Conservation (phyloP, 768 basidiomycete species). For the Lactarius sp. region DNA sequence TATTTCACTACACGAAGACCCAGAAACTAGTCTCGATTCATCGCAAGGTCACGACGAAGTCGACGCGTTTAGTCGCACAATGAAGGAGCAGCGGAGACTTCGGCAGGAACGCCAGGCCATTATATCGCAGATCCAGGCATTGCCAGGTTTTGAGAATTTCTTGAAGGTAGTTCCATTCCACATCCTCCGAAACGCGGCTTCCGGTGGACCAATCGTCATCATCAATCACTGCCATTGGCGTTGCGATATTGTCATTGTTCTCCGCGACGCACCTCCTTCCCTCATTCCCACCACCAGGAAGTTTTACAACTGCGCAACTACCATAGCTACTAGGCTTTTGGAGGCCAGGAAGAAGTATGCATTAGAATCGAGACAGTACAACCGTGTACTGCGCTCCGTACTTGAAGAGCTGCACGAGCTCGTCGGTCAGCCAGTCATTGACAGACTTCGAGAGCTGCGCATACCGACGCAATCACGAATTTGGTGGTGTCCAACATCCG, state of each 20-base stretch:
- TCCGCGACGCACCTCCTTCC: background rate
- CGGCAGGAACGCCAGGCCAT: background rate
- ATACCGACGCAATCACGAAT: background rate
- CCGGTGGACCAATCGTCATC: constrained; percentile 8
- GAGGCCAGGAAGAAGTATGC: background rate
- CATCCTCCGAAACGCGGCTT: constrained; percentile 2
- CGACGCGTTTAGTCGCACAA: background rate
- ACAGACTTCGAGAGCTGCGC: constrained; percentile 2
- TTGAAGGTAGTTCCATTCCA: background rate
- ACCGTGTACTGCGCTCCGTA: background rate
- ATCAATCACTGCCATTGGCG: constrained; percentile 10
- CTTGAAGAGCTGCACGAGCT: constrained; percentile 9
- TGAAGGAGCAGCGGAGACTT: constrained; percentile 3
- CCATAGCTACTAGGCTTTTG: background rate
- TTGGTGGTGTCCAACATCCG: too few species aligned
- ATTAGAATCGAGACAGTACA: background rate
- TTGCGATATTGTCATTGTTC: constrained; percentile 11
- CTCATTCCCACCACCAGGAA: constrained; percentile 4
- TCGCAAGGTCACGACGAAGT: background rate
- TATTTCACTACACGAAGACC: background rate
- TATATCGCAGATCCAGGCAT: constrained; percentile 1
- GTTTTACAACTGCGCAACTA: constrained; percentile 1
- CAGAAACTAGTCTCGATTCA: background rate
- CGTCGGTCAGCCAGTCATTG: constrained; percentile 5
- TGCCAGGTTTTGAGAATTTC: constrained; percentile 5